A percentile compares a stretch with the other conserved stretches of the same genome.
These are phyloP conservation scores for Fusarium torreyae DNA, from an alignment of 2,329 filamentous ascomycete genomes.

Conservation along the genomic window DNA sequence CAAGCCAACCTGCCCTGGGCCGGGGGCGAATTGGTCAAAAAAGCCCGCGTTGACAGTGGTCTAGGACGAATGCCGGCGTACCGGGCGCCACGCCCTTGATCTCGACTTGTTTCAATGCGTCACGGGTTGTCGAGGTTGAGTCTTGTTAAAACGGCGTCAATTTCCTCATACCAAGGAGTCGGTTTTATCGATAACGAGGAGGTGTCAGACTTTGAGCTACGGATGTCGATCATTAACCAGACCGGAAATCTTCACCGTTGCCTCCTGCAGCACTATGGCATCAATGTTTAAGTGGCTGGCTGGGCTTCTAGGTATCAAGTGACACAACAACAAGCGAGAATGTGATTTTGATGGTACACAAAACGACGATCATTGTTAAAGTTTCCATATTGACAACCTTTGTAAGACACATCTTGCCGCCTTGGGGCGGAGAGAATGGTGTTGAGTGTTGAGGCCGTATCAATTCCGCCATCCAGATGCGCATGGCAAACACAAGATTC, in stretches of 20 bases:
- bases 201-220: constrained; percentile 15
- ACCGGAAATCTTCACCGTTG: constrained; percentile 14
- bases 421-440: no score
- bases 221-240: constrained; percentile 19
- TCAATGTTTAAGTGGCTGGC: constrained; percentile 14
- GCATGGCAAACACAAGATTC: no score
- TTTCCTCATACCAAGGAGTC: neutral
- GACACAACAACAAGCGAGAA: constrained; percentile 22
- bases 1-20: constrained; percentile 1
- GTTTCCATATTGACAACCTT: neutral
- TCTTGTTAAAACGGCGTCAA: constrained; percentile 11
- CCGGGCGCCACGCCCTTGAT: constrained; percentile 28
- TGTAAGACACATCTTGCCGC: neutral
- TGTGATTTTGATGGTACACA: neutral
- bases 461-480: no score
- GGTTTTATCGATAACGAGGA: constrained; percentile 15
- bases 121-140: constrained; percentile 5
- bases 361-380: constrained; percentile 5
- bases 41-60: neutral
- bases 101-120: neutral
- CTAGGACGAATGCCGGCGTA: constrained; percentile 3
- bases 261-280: constrained; percentile 13
- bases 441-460: no score
- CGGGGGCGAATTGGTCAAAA: neutral
- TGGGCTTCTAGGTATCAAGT: constrained; percentile 17